These are phyloP conservation scores for Polygonum aviculare DNA, from an alignment of 148 eudicot species.

Conservation along the genomic window DNA sequence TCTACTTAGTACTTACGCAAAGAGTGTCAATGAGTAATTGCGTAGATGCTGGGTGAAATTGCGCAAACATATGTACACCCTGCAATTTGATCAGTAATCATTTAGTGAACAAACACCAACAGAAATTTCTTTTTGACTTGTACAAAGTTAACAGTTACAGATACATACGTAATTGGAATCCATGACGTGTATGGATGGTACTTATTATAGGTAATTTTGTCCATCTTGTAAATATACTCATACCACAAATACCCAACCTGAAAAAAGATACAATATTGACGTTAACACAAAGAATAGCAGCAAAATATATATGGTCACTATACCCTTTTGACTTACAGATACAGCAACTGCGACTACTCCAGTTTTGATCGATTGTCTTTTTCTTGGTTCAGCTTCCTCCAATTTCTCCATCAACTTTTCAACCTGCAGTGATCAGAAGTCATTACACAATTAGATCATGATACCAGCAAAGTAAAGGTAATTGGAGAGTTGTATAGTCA, in stretches of 20 bases:
- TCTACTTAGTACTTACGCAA: constrained; percentile 86
- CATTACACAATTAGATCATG: not conserved
- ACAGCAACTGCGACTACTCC: constrained; percentile 51
- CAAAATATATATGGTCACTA: not conserved
- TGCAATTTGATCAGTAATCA: constrained; percentile 25
- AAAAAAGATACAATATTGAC: constrained; percentile 15
- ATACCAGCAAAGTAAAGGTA: not conserved
- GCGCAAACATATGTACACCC: constrained; percentile 88
- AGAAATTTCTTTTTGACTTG: not conserved
- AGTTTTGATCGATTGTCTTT: constrained; percentile 63
- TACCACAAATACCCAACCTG: constrained; percentile 96
- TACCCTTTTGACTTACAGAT: constrained; percentile 33
- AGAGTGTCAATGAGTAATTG: constrained; percentile 70
- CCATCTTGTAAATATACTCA: constrained; percentile 88
- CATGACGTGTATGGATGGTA: constrained; percentile 96
- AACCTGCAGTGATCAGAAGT: constrained; percentile 36
- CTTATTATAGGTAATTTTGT: constrained; percentile 86
- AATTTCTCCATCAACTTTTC: constrained; percentile 92
- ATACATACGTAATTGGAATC: constrained; percentile 88
- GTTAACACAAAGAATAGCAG: not conserved
- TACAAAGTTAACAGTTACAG: not conserved
- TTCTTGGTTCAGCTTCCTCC: constrained; percentile 77
- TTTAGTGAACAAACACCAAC: not conserved
- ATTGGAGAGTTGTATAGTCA: not conserved
- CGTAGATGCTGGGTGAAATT: constrained; percentile 81